phyloP scores from a whole-genome alignment of 1,139 yeast genomes.

The Pichia sp. region DNA sequence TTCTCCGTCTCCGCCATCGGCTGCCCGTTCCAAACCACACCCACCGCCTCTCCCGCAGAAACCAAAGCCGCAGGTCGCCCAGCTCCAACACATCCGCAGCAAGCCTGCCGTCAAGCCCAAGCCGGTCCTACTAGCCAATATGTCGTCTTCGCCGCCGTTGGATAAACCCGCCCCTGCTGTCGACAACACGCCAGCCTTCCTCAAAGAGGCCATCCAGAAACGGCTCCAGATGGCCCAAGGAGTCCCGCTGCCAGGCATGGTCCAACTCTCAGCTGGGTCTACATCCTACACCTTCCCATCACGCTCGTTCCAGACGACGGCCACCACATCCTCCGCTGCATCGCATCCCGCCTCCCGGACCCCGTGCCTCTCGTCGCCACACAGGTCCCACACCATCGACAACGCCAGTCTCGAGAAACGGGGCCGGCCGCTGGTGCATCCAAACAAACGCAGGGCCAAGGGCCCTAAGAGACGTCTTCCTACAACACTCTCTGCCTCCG shows the following conservation, averaged over 20 bases:
- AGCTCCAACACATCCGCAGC: not conserved
- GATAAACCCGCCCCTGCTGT: not conserved
- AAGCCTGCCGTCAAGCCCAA: not conserved
- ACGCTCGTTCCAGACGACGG: too few species aligned
- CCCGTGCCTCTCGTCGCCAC: not conserved
- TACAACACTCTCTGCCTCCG: not conserved
- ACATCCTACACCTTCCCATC: not conserved
- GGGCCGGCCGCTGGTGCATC: constrained; percentile 10
- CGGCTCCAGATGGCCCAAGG: constrained; percentile 5
- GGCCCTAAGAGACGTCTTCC: constrained; percentile 16
- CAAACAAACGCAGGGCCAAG: constrained; percentile 13
- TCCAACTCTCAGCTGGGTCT: not conserved
- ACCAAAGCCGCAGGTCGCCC: constrained; percentile 2
- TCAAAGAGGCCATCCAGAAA: constrained; percentile 7
- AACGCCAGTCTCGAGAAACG: not conserved
- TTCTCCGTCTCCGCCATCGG: not conserved
- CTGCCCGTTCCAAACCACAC: not conserved
- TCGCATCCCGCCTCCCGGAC: not conserved
- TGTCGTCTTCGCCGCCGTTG: not conserved
- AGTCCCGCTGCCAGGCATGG: constrained; percentile 10
- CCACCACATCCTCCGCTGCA: not conserved
- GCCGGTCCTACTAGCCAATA: not conserved
- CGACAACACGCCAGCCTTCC: constrained; percentile 7
- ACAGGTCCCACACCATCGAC: constrained; percentile 5
- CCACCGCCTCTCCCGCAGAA: constrained; percentile 3